phyloP scores from a whole-genome alignment of 2,329 filamentous ascomycete species.

The Aspergillus sp. region DNA sequence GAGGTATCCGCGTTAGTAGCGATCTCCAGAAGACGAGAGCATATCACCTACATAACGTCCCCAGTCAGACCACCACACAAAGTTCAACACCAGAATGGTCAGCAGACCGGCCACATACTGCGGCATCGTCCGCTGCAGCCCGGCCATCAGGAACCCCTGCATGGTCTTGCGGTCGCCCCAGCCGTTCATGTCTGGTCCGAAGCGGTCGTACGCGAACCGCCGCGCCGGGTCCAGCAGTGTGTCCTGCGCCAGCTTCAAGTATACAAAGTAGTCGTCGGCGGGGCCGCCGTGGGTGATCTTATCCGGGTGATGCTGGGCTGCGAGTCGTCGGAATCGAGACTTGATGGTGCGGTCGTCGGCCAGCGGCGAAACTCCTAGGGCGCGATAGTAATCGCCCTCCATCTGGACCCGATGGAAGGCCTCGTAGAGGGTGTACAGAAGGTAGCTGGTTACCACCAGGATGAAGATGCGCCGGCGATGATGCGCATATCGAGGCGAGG shows the following conservation, averaged over 20 bases:
- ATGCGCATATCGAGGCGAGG: slow-evolving; percentile 64
- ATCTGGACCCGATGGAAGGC: slow-evolving; percentile 76
- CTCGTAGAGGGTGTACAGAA: slow-evolving; percentile 90
- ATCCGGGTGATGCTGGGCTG: slow-evolving; percentile 74
- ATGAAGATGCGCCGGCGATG: slow-evolving; percentile 84
- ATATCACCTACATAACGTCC: slow-evolving; percentile 45
- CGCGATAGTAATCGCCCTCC: slow-evolving; percentile 73
- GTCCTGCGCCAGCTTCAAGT: slow-evolving; percentile 80
- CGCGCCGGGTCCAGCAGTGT: slow-evolving; percentile 73
- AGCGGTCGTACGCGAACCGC: slow-evolving; percentile 85
- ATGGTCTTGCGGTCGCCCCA: slow-evolving; percentile 61
- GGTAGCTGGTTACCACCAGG: slow-evolving; percentile 77
- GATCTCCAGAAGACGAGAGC: slow-evolving; percentile 9
- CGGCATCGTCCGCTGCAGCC: slow-evolving; percentile 50
- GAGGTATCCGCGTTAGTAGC: slow-evolving; percentile 16
- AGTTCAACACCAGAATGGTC: slow-evolving; percentile 37
- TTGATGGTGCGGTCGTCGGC: slow-evolving; percentile 77
- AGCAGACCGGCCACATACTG: slow-evolving; percentile 41
- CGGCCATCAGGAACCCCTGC: slow-evolving; percentile 69
- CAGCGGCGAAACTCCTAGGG: slow-evolving; percentile 67
- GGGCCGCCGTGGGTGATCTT: slow-evolving; percentile 55
- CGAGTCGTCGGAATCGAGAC: slow-evolving; percentile 76
- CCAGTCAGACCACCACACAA: slow-evolving; percentile 42
- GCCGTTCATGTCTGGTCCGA: slow-evolving; percentile 68
- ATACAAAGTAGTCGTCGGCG: slow-evolving; percentile 66